Conservation (phyloP, 192 early-diverging fungal genomes). For the Backusella australiensis region DNA sequence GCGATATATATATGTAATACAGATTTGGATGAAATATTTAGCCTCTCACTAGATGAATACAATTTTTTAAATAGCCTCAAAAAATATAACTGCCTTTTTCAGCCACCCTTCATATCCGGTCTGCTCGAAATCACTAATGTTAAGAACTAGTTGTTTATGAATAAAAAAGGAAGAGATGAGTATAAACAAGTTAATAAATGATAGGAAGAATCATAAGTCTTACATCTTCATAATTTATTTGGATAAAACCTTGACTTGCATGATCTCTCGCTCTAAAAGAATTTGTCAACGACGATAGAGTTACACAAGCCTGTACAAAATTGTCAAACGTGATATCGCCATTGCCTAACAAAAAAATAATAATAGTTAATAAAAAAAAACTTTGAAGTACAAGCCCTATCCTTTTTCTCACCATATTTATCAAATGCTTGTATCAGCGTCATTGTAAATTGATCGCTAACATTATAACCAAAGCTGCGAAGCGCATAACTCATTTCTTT, state of each 20-base stretch:
- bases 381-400: background rate
- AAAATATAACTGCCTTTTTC: background rate
- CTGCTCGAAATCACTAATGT: background rate
- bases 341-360: background rate
- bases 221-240: constrained; percentile 52
- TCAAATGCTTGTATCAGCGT: constrained; percentile 44
- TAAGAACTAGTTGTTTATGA: background rate
- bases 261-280: constrained; percentile 53
- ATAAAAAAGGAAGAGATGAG: background rate
- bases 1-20: background rate
- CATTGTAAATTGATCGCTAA: constrained; percentile 26
- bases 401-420: constrained; percentile 32
- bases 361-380: constrained; percentile 22
- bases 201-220: background rate
- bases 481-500: constrained; percentile 26
- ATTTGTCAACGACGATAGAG: constrained; percentile 56
- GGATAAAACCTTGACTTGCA: constrained; percentile 53
- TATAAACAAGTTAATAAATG: background rate
- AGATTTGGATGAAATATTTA: background rate
- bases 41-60: background rate
- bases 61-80: background rate
- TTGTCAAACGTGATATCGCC: constrained; percentile 57
- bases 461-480: constrained; percentile 37
- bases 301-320: constrained; percentile 64
- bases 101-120: constrained; percentile 6